Conservation (phyloP, 1,284 basidiomycete species). For the Sutorius eximius region DNA sequence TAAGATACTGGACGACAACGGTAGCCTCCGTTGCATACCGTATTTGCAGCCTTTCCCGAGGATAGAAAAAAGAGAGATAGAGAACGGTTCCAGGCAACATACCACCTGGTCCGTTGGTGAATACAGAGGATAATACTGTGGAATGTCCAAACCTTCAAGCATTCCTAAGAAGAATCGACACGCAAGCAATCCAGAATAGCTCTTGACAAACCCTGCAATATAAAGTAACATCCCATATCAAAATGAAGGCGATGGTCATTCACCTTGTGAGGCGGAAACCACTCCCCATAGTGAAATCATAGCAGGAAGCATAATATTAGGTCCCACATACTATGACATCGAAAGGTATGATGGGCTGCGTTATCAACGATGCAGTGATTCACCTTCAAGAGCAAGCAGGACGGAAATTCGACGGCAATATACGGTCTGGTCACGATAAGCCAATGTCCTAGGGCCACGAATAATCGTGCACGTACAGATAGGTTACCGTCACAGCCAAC, state of each 20-base stretch:
- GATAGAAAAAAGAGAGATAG: constrained; percentile 60
- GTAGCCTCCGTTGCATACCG: constrained; percentile 37
- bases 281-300: constrained; percentile 60
- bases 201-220: constrained; percentile 49
- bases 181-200: constrained; percentile 53
- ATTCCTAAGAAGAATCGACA: constrained; percentile 68
- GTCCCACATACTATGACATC: constrained; percentile 48
- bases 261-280: constrained; percentile 56
- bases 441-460: background rate
- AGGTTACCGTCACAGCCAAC: constrained; percentile 53
- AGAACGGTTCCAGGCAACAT: constrained; percentile 59
- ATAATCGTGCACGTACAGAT: constrained; percentile 37
- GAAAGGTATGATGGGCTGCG: background rate
- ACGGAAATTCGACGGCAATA: constrained; percentile 56
- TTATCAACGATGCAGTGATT: constrained; percentile 1
- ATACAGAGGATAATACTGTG: constrained; percentile 43
- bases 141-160: constrained; percentile 47
- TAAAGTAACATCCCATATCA: constrained; percentile 6
- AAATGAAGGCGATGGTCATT: background rate
- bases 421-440: constrained; percentile 45
- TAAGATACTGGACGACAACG: background rate
- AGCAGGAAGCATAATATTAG: constrained; percentile 54
- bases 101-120: constrained; percentile 41
- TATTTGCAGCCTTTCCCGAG: constrained; percentile 54
- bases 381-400: constrained; percentile 56